Percentiles rank a stretch among this genome's conserved stretches.
Evolutionary conservation across 2,329 filamentous ascomycete species (phyloP).

Genomic region (Stemphylium beticola): DNA sequence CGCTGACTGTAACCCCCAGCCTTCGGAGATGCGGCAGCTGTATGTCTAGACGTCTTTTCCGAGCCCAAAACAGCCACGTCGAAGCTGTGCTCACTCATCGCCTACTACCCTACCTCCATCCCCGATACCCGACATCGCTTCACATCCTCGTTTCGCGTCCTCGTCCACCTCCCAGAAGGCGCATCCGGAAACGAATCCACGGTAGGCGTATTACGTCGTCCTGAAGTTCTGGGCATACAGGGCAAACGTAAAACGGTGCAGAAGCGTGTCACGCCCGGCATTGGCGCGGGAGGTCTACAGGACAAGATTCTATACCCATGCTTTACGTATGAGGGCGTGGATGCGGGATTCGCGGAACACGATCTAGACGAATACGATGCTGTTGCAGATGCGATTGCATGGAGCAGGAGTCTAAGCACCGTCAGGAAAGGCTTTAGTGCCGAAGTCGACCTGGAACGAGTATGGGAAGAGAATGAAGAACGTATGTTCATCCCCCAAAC

Average conservation of each 20-base stretch:
- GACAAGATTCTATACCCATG: conserved; percentile 53
- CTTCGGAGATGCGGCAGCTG: conserved; percentile 66
- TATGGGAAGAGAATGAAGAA: conserved; percentile 52
- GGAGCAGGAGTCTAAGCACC: conserved; percentile 67
- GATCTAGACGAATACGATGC: conserved; percentile 72
- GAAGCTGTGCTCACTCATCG: conserved; percentile 64
- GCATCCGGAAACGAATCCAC: conserved; percentile 44
- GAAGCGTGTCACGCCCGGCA: conserved; percentile 58
- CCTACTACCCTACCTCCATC: conserved; percentile 67
- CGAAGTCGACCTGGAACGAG: conserved; percentile 54
- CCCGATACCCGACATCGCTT: conserved; percentile 58
- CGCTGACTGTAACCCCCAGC: conserved; percentile 50
- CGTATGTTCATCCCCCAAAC: conserved; percentile 23
- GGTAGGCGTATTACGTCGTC: conserved; percentile 57
- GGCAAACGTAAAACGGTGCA: conserved; percentile 57
- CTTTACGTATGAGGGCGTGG: conserved; percentile 62
- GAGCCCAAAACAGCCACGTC: conserved; percentile 58
- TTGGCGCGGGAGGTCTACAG: conserved; percentile 56
- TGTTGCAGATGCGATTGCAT: conserved; percentile 69
- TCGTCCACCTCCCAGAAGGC: conserved; percentile 63
- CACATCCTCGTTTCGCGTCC: conserved; percentile 54
- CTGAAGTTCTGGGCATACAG: conserved; percentile 61
- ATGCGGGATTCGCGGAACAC: conserved; percentile 73
- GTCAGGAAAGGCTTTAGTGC: conserved; percentile 66
- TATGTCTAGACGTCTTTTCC: conserved; percentile 64